Conservation (phyloP, 805 yeast genomes). For the Kodamaea laetipori region DNA sequence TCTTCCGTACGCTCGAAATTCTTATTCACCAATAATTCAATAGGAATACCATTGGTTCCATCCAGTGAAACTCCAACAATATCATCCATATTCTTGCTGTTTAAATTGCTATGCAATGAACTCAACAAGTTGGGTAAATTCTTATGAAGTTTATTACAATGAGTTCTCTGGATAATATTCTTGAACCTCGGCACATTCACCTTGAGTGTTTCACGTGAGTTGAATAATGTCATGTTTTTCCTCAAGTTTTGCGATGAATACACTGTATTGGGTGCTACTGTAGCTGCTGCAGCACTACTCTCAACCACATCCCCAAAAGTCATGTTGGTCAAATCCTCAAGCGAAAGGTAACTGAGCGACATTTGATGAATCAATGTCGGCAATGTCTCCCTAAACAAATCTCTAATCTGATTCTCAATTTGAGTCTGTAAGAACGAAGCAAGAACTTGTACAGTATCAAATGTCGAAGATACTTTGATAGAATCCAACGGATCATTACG, state of each 20-base stretch:
- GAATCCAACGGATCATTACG: conserved; percentile 86
- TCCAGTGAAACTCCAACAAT: conserved; percentile 12
- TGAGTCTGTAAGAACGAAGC: conserved; percentile 82
- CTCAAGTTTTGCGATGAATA: conserved; percentile 57
- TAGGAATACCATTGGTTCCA: conserved; percentile 40
- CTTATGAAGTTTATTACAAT: conserved; percentile 45
- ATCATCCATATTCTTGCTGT: conserved; percentile 20
- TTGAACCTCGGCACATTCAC: conserved; percentile 60
- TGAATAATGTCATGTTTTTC: conserved; percentile 47
- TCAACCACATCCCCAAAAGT: conserved; percentile 6
- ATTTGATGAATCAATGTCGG: conserved; percentile 80
- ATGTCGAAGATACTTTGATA: conserved; percentile 81
- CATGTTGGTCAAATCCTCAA: conserved; percentile 15
- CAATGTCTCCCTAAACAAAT: conserved; percentile 77
- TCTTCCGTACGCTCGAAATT: conserved; percentile 35
- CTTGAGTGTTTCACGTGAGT: conserved; percentile 81
- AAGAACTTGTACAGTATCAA: conserved; percentile 79
- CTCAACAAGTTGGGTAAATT: conserved; percentile 40
- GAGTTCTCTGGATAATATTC: conserved; percentile 59
- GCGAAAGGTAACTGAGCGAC: conserved; percentile 54
- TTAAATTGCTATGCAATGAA: conserved; percentile 38
- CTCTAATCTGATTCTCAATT: conserved; percentile 78
- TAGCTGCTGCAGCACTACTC: not conserved
- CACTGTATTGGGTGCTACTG: conserved; percentile 46
- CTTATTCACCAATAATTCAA: conserved; percentile 34